Evolutionary conservation across 495 filamentous ascomycete species (phyloP), one percentile per base, ranked within the genome.

Genomic region (Glarea lozoyensis): DNA sequence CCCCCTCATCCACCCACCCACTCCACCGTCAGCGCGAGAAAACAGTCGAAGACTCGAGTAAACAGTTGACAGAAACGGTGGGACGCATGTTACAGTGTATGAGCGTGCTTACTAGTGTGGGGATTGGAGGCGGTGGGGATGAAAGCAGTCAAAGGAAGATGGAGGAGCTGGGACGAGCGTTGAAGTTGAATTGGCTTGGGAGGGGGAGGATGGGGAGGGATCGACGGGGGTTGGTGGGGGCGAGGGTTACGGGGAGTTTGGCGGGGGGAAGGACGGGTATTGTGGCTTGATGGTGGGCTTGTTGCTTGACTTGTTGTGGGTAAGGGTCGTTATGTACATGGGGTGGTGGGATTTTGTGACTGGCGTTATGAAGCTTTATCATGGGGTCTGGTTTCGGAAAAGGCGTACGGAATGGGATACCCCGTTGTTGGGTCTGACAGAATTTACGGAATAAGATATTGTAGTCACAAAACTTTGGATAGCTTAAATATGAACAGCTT

Each of bases 51-150:
- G 85, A 88, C 53, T 39, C 30, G 3, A 79, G 78, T n/a, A 85
- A 88, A 18, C 81, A 89, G 45, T 74, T 94, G 19, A 96, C 92
- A 11, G 88, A 96, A 46, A 94, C 87, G 41, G 90, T 94, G 7
- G 92, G 87, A 1, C 72, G 93, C 43, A 93, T 98, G 88, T 72
- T 98, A 47, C 92, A 98, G 63, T 98, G 93, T 57, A 81, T 98
- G 60, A 85, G 80, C 53, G 90, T 98, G 9, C 68, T 97, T 1
- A 82, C 85, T 9, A 81, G 80, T 49, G 75, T 93, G 10, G 69
- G 69, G 15, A 57, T 56, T 23, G 54, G 45, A 5, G 46, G 39
- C 0, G 45, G 44, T 33, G 37, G 54, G 29, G 44, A 71, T 4
- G 86, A 93, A 50, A 76, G 80, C n/a, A 60, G 70, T 0, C 89